Conservation (phyloP, 371 early-diverging fungal genomes). For the Mortierella sp. region DNA sequence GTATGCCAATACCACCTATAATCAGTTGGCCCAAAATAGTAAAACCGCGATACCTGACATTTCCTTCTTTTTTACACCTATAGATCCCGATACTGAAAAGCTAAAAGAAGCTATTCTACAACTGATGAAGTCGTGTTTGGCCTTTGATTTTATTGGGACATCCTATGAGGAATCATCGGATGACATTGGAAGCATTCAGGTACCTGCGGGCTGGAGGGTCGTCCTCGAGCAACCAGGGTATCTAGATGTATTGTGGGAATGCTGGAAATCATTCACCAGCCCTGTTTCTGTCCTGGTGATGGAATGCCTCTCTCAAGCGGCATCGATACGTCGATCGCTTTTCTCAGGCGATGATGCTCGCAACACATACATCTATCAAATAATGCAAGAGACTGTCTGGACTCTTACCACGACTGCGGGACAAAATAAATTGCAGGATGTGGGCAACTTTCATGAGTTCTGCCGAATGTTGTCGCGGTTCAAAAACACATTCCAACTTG, state of each 20-base stretch:
- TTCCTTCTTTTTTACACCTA: not conserved
- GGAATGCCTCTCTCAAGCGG: constrained; percentile 85
- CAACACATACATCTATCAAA: constrained; percentile 71
- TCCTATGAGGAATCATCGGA: constrained; percentile 89
- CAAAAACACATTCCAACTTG: constrained; percentile 82
- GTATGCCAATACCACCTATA: constrained; percentile 3
- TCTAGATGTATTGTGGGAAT: constrained; percentile 78
- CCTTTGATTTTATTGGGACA: constrained; percentile 91
- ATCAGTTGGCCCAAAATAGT: too few relatives aligned
- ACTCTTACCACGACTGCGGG: constrained; percentile 75
- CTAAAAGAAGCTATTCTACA: constrained; percentile 71
- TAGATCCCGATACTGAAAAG: constrained; percentile 65
- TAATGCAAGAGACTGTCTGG: constrained; percentile 80
- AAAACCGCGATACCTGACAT: not conserved
- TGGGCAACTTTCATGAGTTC: constrained; percentile 88
- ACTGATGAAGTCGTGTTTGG: constrained; percentile 78
- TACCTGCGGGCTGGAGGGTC: constrained; percentile 85
- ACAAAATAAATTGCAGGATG: constrained; percentile 67
- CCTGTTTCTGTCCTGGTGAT: constrained; percentile 68
- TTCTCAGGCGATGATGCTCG: constrained; percentile 81
- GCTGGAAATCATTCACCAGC: constrained; percentile 64
- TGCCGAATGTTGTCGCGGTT: constrained; percentile 87
- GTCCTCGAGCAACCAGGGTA: constrained; percentile 77
- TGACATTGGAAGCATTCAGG: constrained; percentile 84
- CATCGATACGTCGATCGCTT: constrained; percentile 86